Evolutionary conservation across 2,329 filamentous ascomycete species (phyloP).

Genomic region (Exophiala dermatitidis): DNA sequence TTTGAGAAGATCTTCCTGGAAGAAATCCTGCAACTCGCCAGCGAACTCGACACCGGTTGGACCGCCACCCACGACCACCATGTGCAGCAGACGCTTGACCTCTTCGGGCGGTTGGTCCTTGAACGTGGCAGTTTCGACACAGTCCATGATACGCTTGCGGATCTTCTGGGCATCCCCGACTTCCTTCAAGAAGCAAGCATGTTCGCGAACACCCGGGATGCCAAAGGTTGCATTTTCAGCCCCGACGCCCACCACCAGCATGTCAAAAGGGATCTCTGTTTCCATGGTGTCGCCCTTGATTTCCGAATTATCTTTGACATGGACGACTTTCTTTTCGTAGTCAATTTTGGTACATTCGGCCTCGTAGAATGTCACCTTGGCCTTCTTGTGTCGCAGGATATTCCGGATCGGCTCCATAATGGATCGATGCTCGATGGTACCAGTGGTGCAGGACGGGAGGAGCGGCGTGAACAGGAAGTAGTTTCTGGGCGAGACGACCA

Average conservation of each 20-base stretch:
- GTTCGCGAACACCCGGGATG: slow-evolving; percentile 87
- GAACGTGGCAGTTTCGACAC: slow-evolving; percentile 95
- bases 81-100: slow-evolving; percentile 88
- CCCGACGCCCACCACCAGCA: slow-evolving; percentile 94
- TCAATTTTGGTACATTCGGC: slow-evolving; percentile 92
- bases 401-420: slow-evolving; percentile 99
- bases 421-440: slow-evolving; percentile 94
- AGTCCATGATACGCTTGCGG: slow-evolving; percentile 99
- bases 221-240: slow-evolving; percentile 98
- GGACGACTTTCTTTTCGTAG: slow-evolving; percentile 78
- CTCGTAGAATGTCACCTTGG: slow-evolving; percentile 92
- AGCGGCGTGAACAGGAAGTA: slow-evolving; percentile 99
- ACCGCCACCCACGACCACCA: slow-evolving; percentile 91
- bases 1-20: slow-evolving; percentile 96
- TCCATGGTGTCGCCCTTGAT: slow-evolving; percentile 74
- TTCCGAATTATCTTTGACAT: slow-evolving; percentile 86
- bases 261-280: slow-evolving; percentile 93
- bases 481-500: slow-evolving; percentile 96
- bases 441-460: slow-evolving; percentile 93
- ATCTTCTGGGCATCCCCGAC: slow-evolving; percentile 93
- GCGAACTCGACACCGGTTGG: slow-evolving; percentile 98
- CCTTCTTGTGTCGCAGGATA: slow-evolving; percentile 91
- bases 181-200: slow-evolving; percentile 98
- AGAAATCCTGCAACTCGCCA: slow-evolving; percentile 97
- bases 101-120: slow-evolving; percentile 88